Conservation (phyloP, 2,329 filamentous ascomycete genomes). For the Claviceps paspali region DNA sequence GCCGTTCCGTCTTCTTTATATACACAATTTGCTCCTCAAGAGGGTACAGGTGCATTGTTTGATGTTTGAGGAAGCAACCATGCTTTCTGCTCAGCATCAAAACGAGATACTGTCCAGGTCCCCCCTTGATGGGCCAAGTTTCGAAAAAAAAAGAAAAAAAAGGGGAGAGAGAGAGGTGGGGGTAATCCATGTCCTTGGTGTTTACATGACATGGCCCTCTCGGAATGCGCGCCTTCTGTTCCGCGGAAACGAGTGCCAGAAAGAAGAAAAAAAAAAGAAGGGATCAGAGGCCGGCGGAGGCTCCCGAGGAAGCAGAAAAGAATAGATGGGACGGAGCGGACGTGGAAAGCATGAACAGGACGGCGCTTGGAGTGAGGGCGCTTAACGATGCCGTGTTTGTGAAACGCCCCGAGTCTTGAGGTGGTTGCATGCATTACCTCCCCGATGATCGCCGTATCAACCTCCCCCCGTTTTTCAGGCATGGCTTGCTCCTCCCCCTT, state of each 20-base stretch:
- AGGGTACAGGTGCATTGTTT: too few species aligned
- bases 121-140: background rate
- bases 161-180: too few species aligned
- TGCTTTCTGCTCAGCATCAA: too few species aligned
- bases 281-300: background rate
- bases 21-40: background rate
- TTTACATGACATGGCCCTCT: background rate
- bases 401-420: background rate
- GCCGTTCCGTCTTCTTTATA: constrained; percentile 1
- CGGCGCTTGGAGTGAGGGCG: background rate
- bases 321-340: background rate
- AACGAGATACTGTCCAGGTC: background rate
- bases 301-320: background rate
- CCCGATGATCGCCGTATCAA: background rate
- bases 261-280: background rate
- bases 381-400: background rate
- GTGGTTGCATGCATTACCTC: background rate
- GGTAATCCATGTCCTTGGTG: too few species aligned
- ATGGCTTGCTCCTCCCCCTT: background rate
- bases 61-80: too few species aligned
- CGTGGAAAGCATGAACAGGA: background rate
- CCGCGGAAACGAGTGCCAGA: background rate
- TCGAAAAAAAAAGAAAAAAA: too few species aligned
- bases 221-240: background rate
- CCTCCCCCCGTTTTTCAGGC: too few species aligned